phyloP scores from a whole-genome alignment of 2,329 filamentous ascomycete species.

The Cercospora zeae-maydis region DNA sequence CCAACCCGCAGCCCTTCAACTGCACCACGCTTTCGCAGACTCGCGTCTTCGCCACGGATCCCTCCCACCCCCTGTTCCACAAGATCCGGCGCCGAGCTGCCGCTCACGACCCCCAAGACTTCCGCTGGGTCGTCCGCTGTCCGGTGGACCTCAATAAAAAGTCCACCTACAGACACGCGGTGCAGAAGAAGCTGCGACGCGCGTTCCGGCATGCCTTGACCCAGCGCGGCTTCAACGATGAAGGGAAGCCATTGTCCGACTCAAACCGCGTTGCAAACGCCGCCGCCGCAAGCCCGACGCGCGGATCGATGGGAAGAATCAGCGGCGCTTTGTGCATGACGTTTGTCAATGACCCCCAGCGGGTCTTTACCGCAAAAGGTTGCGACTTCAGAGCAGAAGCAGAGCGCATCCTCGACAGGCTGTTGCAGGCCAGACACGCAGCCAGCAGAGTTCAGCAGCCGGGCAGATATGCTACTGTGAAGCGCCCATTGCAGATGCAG shows the following conservation, averaged over 20 bases:
- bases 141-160: constrained; percentile 37
- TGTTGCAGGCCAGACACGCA: constrained; percentile 7
- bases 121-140: constrained; percentile 50
- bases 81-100: constrained; percentile 29
- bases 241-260: constrained; percentile 27
- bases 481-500: background rate
- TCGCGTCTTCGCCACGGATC: constrained; percentile 24
- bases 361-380: constrained; percentile 21
- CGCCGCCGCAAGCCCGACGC: background rate
- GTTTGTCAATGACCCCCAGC: constrained; percentile 17
- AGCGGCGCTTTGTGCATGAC: constrained; percentile 23
- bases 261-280: background rate
- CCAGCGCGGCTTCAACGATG: constrained; percentile 44
- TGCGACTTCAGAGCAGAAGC: constrained; percentile 19
- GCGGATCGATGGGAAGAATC: background rate
- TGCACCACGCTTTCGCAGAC: constrained; percentile 29
- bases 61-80: constrained; percentile 35
- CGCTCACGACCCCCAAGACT: constrained; percentile 35
- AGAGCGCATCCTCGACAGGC: constrained; percentile 7
- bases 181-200: constrained; percentile 42
- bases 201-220: constrained; percentile 48
- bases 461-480: background rate
- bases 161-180: constrained; percentile 48
- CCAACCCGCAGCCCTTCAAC: constrained; percentile 27
- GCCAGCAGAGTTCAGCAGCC: background rate